Percentiles rank a stretch among this genome's conserved stretches.
Conservation (phyloP, 805 yeast species). For the Saturnispora zaruensis region DNA sequence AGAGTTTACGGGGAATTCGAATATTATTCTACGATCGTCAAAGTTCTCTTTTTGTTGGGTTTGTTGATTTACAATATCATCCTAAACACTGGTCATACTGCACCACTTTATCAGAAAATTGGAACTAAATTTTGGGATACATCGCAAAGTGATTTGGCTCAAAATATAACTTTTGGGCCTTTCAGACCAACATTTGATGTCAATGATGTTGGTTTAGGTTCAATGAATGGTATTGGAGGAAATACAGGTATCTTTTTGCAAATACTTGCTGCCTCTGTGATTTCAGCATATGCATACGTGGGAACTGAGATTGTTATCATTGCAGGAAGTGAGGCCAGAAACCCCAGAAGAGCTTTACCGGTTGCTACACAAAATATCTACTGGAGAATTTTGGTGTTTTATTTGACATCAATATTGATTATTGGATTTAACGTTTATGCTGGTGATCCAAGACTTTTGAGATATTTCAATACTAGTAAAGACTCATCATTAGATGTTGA, state of each 20-base stretch:
- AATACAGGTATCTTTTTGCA: constrained; percentile 52
- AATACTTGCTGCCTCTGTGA: constrained; percentile 49
- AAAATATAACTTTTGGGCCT: constrained; percentile 52
- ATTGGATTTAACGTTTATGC: constrained; percentile 67
- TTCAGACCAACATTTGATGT: constrained; percentile 68
- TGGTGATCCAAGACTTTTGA: constrained; percentile 65
- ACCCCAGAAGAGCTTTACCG: constrained; percentile 71
- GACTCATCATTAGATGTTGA: constrained; percentile 15
- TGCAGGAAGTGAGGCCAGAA: constrained; percentile 80
- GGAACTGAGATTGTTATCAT: constrained; percentile 79
- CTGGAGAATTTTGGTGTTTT: constrained; percentile 58
- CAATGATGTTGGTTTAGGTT: constrained; percentile 49
- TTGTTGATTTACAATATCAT: constrained; percentile 58
- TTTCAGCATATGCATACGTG: constrained; percentile 66
- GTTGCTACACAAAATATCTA: constrained; percentile 69
- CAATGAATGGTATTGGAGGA: constrained; percentile 51
- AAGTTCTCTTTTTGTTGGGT: constrained; percentile 43
- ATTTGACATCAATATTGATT: constrained; percentile 56
- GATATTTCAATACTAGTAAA: constrained; percentile 37
- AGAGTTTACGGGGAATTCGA: constrained; percentile 70
- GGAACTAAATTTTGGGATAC: constrained; percentile 69
- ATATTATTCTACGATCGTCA: constrained; percentile 50
- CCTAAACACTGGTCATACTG: constrained; percentile 51
- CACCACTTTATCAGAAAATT: constrained; percentile 34
- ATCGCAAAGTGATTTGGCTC: constrained; percentile 38